phyloP scores from a whole-genome alignment of 2,329 filamentous ascomycete genomes.

The Diaporthe humulicola region DNA sequence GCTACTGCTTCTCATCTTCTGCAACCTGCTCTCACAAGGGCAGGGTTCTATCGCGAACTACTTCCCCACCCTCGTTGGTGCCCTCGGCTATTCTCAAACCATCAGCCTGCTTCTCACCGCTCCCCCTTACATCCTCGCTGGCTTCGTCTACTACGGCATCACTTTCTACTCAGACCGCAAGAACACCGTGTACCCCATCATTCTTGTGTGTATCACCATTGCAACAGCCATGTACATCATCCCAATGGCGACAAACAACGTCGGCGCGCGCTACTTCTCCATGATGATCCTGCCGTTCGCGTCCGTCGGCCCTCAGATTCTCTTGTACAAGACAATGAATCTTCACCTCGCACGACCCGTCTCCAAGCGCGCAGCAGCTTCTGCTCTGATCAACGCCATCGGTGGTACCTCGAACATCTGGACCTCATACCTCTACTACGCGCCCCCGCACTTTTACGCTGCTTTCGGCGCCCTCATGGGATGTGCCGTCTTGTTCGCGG shows the following conservation, averaged over 20 bases:
- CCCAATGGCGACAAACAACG: slow-evolving; percentile 51
- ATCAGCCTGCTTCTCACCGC: slow-evolving; percentile 60
- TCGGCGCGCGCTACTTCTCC: slow-evolving; percentile 56
- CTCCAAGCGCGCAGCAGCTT: slow-evolving; percentile 57
- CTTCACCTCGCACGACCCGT: slow-evolving; percentile 56
- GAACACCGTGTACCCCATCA: slow-evolving; percentile 52
- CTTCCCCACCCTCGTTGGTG: slow-evolving; percentile 49
- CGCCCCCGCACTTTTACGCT: slow-evolving; percentile 54
- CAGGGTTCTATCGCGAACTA: slow-evolving; percentile 51
- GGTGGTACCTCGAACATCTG: slow-evolving; percentile 52
- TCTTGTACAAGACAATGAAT: slow-evolving; percentile 57
- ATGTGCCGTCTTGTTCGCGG: slow-evolving; percentile 50
- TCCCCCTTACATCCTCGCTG: slow-evolving; percentile 59
- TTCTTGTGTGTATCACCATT: slow-evolving; percentile 51
- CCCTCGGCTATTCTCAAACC: slow-evolving; percentile 51
- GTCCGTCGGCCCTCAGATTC: slow-evolving; percentile 55
- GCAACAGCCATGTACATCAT: slow-evolving; percentile 54
- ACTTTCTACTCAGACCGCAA: slow-evolving; percentile 54
- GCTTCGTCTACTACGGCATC: slow-evolving; percentile 51
- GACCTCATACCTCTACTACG: slow-evolving; percentile 53
- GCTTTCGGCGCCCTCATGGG: slow-evolving; percentile 55
- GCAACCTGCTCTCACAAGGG: slow-evolving; percentile 55
- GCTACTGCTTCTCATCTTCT: slow-evolving; percentile 53
- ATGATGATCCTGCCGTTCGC: slow-evolving; percentile 57
- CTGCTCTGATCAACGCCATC: slow-evolving; percentile 56